Percentiles rank a stretch among this genome's conserved stretches.
Evolutionary conservation across 2,329 filamentous ascomycete species (phyloP).

Genomic region (Acrodontium crateriforme): DNA sequence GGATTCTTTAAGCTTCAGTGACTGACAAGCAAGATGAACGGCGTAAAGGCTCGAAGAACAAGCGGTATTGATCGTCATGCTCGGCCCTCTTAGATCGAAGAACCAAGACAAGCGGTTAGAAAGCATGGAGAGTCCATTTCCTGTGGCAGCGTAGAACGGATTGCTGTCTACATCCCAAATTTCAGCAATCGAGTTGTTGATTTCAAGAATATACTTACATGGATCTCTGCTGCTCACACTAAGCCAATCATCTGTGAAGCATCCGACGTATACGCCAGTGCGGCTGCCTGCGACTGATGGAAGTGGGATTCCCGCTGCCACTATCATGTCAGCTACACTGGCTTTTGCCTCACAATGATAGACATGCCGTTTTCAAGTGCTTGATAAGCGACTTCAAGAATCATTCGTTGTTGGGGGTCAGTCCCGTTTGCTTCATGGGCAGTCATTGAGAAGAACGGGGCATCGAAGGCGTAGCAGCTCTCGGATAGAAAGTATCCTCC

Average conservation of each 20-base stretch:
- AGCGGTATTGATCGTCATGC: background rate
- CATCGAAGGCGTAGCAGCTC: background rate
- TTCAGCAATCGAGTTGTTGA: too few relatives aligned
- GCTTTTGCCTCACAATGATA: too few relatives aligned
- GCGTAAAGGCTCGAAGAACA: background rate
- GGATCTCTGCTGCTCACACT: background rate
- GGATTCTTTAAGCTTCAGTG: too few relatives aligned
- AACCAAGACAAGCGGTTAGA: conserved; percentile 6
- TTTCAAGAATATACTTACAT: too few relatives aligned
- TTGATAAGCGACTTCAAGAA: conserved; percentile 7
- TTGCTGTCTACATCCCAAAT: background rate
- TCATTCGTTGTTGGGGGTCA: conserved; percentile 7
- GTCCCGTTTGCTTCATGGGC: conserved; percentile 1
- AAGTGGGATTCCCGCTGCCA: background rate
- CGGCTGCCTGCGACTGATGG: background rate
- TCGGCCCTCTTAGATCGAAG: conserved; percentile 1
- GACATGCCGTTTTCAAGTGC: conserved; percentile 23
- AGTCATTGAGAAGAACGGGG: background rate
- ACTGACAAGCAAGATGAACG: too few relatives aligned
- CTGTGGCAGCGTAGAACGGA: conserved; percentile 8
- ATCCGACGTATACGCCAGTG: background rate
- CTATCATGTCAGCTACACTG: background rate
- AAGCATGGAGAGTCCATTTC: conserved; percentile 3
- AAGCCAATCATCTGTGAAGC: background rate
- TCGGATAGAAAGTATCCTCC: background rate